phyloP scores from a whole-genome alignment of 202 grass and related monocot genomes.

The Carex sylvatica region DNA sequence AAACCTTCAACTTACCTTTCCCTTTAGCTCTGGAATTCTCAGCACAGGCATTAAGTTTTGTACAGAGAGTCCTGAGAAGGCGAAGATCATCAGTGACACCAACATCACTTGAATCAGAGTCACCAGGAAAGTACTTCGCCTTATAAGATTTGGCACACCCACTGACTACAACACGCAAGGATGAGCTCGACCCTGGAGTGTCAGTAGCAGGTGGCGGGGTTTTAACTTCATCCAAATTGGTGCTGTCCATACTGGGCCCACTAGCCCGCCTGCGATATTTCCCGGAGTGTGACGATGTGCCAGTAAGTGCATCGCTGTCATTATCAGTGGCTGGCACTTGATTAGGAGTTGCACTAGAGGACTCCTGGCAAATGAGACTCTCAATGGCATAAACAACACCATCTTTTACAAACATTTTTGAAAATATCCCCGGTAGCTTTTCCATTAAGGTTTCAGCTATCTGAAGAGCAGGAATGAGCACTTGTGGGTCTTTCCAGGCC shows the following conservation, averaged over 20 bases:
- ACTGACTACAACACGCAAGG: slow-evolving; percentile 59
- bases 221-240: slow-evolving; percentile 51
- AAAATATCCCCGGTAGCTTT: slow-evolving; percentile 79
- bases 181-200: slow-evolving; percentile 35
- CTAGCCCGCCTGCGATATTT: slow-evolving; percentile 45
- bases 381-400: slow-evolving; percentile 91
- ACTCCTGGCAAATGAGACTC: slow-evolving; percentile 52
- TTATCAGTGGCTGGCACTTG: slow-evolving; percentile 18
- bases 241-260: slow-evolving; percentile 39
- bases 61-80: slow-evolving; percentile 56
- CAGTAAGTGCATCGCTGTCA: slow-evolving; percentile 43
- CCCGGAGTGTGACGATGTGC: slow-evolving; percentile 51
- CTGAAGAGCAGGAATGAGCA: slow-evolving; percentile 82
- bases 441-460: slow-evolving; percentile 88
- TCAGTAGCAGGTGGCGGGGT: slow-evolving; percentile 26
- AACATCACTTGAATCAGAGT: slow-evolving; percentile 53
- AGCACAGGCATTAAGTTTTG: slow-evolving; percentile 51
- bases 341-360: slow-evolving; percentile 36
- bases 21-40: slow-evolving; percentile 57
- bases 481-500: slow-evolving; percentile 82
- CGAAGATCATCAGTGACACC: slow-evolving; percentile 73
- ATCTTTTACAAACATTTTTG: slow-evolving; percentile 85
- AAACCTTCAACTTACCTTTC: slow-evolving; percentile 75
- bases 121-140: slow-evolving; percentile 67
- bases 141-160: slow-evolving; percentile 60